phyloP scores from a whole-genome alignment of 352 stramenopile genomes.

The Aphanomyces cochlioides region DNA sequence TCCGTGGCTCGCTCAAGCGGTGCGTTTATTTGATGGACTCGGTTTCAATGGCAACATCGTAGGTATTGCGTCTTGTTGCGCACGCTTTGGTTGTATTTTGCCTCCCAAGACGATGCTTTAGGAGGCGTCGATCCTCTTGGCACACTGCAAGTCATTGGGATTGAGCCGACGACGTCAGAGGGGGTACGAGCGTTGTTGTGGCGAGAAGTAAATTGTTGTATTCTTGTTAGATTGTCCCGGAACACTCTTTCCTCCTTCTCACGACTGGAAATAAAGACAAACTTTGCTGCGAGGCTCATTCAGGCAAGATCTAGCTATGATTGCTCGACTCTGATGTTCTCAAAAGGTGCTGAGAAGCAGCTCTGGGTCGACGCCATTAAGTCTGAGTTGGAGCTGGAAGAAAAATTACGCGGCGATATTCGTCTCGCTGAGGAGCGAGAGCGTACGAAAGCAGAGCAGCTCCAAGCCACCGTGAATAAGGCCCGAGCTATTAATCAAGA shows the following conservation, averaged over 20 bases:
- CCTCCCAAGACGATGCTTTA: constrained; percentile 56
- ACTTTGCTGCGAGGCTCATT: constrained; percentile 21
- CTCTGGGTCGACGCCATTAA: constrained; percentile 17
- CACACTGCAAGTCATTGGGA: constrained; percentile 52
- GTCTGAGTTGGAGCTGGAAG: constrained; percentile 17
- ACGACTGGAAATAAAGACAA: neutral
- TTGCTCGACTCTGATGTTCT: too few relatives aligned
- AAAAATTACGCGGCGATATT: neutral
- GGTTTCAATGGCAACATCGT: neutral
- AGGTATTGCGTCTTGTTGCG: constrained; percentile 70
- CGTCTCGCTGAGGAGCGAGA: neutral
- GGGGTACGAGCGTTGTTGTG: neutral
- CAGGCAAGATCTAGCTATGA: neutral
- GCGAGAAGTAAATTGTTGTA: neutral
- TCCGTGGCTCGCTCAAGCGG: constrained; percentile 16
- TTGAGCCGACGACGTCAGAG: constrained; percentile 26
- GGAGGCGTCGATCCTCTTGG: constrained; percentile 39
- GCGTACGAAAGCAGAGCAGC: constrained; percentile 41
- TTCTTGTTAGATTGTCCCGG: constrained; percentile 13
- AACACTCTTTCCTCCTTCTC: constrained; percentile 23
- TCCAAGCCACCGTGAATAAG: constrained; percentile 50
- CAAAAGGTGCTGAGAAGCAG: constrained; percentile 17
- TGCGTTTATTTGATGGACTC: neutral
- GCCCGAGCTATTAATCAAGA: constrained; percentile 48
- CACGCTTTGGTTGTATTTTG: constrained; percentile 66